Percentiles rank a stretch among this genome's conserved stretches.
phyloP scores from a whole-genome alignment of 352 stramenopile species.

The Thraustochytrium sp. region DNA sequence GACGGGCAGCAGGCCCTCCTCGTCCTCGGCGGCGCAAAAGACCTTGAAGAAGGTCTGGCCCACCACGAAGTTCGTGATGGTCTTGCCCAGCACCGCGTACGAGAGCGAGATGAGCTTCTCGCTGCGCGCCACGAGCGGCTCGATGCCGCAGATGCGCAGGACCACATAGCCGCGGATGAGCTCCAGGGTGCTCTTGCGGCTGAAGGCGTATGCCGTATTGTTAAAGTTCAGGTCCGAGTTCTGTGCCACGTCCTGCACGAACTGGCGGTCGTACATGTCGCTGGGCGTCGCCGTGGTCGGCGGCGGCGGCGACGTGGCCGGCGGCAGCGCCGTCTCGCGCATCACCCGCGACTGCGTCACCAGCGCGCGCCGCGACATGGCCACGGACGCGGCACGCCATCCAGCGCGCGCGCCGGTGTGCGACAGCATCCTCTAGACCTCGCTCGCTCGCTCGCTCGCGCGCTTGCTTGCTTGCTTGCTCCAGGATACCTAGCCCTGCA shows the following conservation, averaged over 20 bases:
- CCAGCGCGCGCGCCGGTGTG: too few relatives aligned
- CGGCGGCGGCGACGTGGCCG: neutral
- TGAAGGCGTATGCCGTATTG: neutral
- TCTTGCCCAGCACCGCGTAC: constrained; percentile 69
- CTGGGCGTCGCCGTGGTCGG: constrained; percentile 1
- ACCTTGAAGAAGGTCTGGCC: constrained; percentile 90
- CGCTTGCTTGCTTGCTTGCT: too few relatives aligned
- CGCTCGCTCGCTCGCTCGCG: too few relatives aligned
- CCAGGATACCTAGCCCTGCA: too few relatives aligned
- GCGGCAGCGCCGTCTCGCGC: neutral
- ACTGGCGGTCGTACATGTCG: neutral
- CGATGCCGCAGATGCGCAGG: constrained; percentile 76
- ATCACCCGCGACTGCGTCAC: too few relatives aligned
- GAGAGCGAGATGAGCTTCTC: constrained; percentile 69
- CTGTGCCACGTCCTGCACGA: neutral
- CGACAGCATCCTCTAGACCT: too few relatives aligned
- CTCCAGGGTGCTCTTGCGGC: constrained; percentile 52
- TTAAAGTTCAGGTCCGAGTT: constrained; percentile 37
- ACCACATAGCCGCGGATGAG: constrained; percentile 75
- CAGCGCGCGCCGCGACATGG: too few relatives aligned
- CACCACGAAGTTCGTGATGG: constrained; percentile 77
- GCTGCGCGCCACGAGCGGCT: constrained; percentile 75
- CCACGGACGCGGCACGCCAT: too few relatives aligned
- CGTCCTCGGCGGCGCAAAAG: constrained; percentile 89
- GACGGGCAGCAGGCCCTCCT: constrained; percentile 70